These are phyloP conservation scores for Talaromyces proteolyticus DNA, from an alignment of 495 filamentous ascomycete species.

Conservation along the genomic window DNA sequence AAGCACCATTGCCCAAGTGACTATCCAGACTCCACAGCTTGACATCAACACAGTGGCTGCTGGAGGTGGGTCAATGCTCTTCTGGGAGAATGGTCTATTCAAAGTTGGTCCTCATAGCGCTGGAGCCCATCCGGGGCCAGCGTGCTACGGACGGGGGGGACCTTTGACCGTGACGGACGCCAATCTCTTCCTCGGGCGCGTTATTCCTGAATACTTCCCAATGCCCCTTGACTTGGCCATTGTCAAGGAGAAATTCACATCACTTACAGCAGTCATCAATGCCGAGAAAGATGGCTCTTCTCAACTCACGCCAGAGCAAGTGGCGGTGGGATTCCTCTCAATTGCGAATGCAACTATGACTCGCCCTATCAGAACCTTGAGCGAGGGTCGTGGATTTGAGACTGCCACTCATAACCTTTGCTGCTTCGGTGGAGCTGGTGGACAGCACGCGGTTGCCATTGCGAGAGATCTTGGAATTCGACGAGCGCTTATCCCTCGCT, in stretches of 20 bases:
- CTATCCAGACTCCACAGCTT: conserved; percentile 90
- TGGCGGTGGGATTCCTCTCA: conserved; percentile 27
- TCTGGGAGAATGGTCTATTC: conserved; percentile 89
- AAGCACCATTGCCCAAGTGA: conserved; percentile 92
- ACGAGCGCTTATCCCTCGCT: conserved; percentile 25
- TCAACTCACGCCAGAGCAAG: conserved; percentile 32
- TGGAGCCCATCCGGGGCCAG: conserved; percentile 87
- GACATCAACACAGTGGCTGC: conserved; percentile 98
- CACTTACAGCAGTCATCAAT: conserved; percentile 75
- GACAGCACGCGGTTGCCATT: conserved; percentile 29
- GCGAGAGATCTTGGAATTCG: conserved; percentile 22
- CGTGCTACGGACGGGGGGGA: conserved; percentile 91
- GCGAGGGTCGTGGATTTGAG: conserved; percentile 24
- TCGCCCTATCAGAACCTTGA: conserved; percentile 26
- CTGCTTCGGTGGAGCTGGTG: conserved; percentile 33
- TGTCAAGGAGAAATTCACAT: conserved; percentile 68
- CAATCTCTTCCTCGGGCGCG: conserved; percentile 83
- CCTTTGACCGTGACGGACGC: conserved; percentile 92
- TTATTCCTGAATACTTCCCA: conserved; percentile 92
- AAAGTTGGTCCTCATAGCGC: conserved; percentile 96
- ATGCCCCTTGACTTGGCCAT: conserved; percentile 76
- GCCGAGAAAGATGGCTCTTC: conserved; percentile 54
- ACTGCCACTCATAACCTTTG: conserved; percentile 24
- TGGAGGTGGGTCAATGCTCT: conserved; percentile 86
- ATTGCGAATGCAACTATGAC: conserved; percentile 33